phyloP scores from a whole-genome alignment of 345 rosid genomes.

The Cardiospermum halicacabum region DNA sequence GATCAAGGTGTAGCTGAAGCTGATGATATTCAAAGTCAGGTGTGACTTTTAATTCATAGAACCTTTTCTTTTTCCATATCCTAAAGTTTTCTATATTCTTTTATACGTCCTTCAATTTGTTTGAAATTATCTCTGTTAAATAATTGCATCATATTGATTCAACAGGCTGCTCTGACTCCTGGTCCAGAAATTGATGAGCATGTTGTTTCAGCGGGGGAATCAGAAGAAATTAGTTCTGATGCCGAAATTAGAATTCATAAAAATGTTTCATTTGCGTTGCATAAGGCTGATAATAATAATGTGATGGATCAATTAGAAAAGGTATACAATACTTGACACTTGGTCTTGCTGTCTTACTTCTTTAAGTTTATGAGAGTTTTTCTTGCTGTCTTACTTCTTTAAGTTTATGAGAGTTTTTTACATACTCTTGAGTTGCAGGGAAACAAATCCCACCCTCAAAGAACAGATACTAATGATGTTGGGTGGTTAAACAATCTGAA shows the following conservation, averaged over 20 bases:
- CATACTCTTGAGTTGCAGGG: slow-evolving; percentile 39
- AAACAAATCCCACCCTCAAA: background rate
- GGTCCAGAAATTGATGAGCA: slow-evolving; percentile 26
- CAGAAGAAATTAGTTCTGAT: slow-evolving; percentile 11
- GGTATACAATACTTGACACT: slow-evolving; percentile 22
- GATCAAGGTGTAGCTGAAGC: slow-evolving; percentile 18
- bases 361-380: background rate
- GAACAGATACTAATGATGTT: slow-evolving; percentile 22
- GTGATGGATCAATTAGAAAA: slow-evolving; percentile 26
- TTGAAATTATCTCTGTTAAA: background rate
- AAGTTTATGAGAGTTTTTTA: background rate
- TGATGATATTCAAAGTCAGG: slow-evolving; percentile 30
- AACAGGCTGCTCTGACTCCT: slow-evolving; percentile 26
- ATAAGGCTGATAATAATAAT: slow-evolving; percentile 19
- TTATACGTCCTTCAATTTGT: background rate
- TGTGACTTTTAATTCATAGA: slow-evolving; percentile 11
- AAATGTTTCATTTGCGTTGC: slow-evolving; percentile 23
- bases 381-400: background rate
- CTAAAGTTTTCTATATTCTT: background rate
- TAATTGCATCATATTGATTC: slow-evolving; percentile 17
- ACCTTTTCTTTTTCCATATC: background rate
- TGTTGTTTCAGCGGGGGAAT: slow-evolving; percentile 20
- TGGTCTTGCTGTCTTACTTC: background rate
- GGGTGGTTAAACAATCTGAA: slow-evolving; percentile 24
- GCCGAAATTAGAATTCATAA: slow-evolving; percentile 20